Evolutionary conservation across 2,329 filamentous ascomycete genomes (phyloP).

Genomic region (Sarocladium kiliense): DNA sequence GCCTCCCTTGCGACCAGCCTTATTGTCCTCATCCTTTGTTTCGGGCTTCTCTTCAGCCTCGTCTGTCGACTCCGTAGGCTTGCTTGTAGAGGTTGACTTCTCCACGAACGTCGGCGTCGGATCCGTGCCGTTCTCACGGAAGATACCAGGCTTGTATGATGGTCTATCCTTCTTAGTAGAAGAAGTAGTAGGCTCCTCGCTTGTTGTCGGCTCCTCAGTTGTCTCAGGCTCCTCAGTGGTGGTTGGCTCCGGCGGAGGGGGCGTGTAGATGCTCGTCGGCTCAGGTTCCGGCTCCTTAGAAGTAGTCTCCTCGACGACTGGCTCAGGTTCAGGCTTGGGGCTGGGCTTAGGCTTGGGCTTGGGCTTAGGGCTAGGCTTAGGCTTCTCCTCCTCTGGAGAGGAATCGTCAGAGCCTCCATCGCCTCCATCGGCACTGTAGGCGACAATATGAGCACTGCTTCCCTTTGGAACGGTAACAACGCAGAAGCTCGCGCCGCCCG

Average conservation of each 20-base stretch:
- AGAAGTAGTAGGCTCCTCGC: constrained; percentile 13
- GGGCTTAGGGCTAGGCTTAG: neutral
- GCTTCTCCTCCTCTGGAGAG: constrained; percentile 12
- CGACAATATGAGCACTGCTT: constrained; percentile 60
- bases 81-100: constrained; percentile 10
- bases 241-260: constrained; percentile 14
- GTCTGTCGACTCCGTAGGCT: neutral
- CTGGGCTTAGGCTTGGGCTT: neutral
- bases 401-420: constrained; percentile 22
- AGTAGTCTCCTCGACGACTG: constrained; percentile 7
- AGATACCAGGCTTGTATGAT: constrained; percentile 41
- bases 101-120: neutral
- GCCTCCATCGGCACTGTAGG: constrained; percentile 43
- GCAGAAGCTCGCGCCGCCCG: constrained; percentile 66
- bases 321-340: neutral
- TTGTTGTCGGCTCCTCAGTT: constrained; percentile 8
- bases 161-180: constrained; percentile 16
- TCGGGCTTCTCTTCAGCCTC: constrained; percentile 15
- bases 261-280: constrained; percentile 13
- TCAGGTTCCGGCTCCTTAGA: constrained; percentile 13
- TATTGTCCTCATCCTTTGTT: constrained; percentile 35
- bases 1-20: constrained; percentile 41
- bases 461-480: constrained; percentile 71
- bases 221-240: constrained; percentile 9
- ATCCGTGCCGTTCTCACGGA: constrained; percentile 45